Base-by-base conservation (phyloP, 768 basidiomycete genomes). In the Boletus vinaceobasis region DNA sequence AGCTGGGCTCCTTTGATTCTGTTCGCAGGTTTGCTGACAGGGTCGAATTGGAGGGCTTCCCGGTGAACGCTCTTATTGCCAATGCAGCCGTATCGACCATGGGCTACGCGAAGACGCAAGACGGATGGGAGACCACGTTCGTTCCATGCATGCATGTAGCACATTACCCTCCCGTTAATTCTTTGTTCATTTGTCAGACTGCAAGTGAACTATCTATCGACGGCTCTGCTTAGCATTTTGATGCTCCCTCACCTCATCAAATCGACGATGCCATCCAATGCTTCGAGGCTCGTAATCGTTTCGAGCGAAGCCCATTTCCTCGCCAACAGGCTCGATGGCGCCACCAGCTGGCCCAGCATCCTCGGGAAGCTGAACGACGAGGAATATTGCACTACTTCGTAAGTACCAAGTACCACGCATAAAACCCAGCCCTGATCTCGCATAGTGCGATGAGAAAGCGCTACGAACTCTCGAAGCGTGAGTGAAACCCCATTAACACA, bases 71-170 rank as follows among this genome's bases (percentile, higher is more conserved):
- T 9, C 50, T 76, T 14, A 60, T 75, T 26, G 67, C 64, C 31
- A 73, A 71, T 47, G 74, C 74, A 14, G 69, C 57, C 13, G 3
- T 71, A 13, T 39, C 43, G 5, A 47, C 54, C 1, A 13, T 8
- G 13, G 61, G 48, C 3, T 72, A 67, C 29, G 11, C 19, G 7
- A 62, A 58, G 55, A 74, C 74, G 3, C 43, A 50, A 32, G 74
- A 75, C 43, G 74, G 73, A 33, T 75, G 69, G 65, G 74, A 75
- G 61, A 63, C 60, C 32, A 67, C 60, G 74, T 75, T 33, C 31
- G 73, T 56, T n/a, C 27, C 48, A 15, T 39, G 26, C 13, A 35
- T 26, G 9, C 38, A 31, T 27, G 15, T 23, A 29, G 15, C 21
- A 31, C 19, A 6, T 19, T 27, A 17, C 23, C 3, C 35, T 1